These are phyloP conservation scores for Kalmusia sp. DNA, from an alignment of 2,329 filamentous ascomycete genomes.

Conservation along the genomic window DNA sequence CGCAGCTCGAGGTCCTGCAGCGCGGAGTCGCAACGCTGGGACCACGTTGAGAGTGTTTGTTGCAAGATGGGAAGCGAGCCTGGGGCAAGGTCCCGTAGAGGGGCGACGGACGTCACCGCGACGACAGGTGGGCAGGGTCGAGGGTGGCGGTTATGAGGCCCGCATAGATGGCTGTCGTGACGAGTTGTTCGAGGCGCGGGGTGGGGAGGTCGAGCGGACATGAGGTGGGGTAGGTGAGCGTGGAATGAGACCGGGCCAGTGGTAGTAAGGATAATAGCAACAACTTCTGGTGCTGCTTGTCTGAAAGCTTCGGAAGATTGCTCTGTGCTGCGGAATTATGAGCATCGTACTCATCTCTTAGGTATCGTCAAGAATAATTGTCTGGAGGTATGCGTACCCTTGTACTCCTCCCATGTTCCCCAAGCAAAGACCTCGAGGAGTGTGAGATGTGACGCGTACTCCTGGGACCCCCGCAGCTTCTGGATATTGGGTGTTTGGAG, in stretches of 20 bases:
- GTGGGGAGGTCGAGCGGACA: constrained; percentile 70
- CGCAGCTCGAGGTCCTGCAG: constrained; percentile 78
- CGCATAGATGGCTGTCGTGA: constrained; percentile 87
- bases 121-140: constrained; percentile 78
- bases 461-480: constrained; percentile 67
- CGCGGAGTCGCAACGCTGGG: constrained; percentile 75
- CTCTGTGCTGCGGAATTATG: constrained; percentile 42
- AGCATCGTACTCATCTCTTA: too few species aligned
- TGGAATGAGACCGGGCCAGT: constrained; percentile 70
- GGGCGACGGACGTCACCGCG: constrained; percentile 79
- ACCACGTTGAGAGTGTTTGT: constrained; percentile 74
- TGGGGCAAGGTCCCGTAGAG: constrained; percentile 84
- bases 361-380: neutral
- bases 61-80: constrained; percentile 74
- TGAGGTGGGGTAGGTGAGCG: constrained; percentile 77
- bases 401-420: constrained; percentile 85
- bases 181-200: constrained; percentile 78
- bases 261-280: constrained; percentile 88
- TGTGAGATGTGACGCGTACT: constrained; percentile 69
- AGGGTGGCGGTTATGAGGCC: constrained; percentile 83
- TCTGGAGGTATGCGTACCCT: constrained; percentile 51
- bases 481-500: constrained; percentile 82
- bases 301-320: constrained; percentile 74
- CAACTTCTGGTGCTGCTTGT: constrained; percentile 81
- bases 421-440: constrained; percentile 90